A percentile compares a stretch with the other conserved stretches of the same genome.
These are phyloP conservation scores for Adansonia digitata DNA, from an alignment of 345 rosid genomes.

Conservation along the genomic window DNA sequence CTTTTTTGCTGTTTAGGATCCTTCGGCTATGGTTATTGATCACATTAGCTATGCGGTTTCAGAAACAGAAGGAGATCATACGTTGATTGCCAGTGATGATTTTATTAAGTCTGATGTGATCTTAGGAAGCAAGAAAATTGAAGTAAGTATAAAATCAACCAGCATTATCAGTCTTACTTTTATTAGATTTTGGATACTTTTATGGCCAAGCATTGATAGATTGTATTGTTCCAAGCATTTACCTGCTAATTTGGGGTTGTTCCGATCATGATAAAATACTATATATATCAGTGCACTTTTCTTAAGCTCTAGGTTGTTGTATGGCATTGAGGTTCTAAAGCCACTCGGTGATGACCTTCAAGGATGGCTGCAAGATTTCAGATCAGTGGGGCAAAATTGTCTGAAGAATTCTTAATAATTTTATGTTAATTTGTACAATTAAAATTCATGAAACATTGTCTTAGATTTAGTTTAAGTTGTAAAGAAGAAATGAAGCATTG, in stretches of 20 bases:
- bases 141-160: conserved; percentile 26
- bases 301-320: background rate
- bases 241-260: background rate
- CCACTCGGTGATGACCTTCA: background rate
- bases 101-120: conserved; percentile 47
- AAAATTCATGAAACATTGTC: background rate
- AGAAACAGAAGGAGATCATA: conserved; percentile 60
- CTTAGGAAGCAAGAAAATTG: conserved; percentile 49
- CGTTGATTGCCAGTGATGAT: conserved; percentile 55
- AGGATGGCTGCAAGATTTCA: background rate
- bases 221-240: background rate
- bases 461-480: background rate
- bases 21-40: conserved; percentile 60
- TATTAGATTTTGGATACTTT: background rate
- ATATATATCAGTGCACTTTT: background rate
- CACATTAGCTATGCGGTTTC: conserved; percentile 56
- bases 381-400: background rate
- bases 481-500: background rate
- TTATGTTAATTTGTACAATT: background rate
- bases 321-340: background rate
- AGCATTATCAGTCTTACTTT: background rate
- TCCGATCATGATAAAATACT: background rate
- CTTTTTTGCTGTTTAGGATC: conserved; percentile 37
- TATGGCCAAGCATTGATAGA: background rate
- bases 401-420: background rate